These are phyloP conservation scores for Thozetella sp. DNA, from an alignment of 495 filamentous ascomycete genomes.

Conservation along the genomic window DNA sequence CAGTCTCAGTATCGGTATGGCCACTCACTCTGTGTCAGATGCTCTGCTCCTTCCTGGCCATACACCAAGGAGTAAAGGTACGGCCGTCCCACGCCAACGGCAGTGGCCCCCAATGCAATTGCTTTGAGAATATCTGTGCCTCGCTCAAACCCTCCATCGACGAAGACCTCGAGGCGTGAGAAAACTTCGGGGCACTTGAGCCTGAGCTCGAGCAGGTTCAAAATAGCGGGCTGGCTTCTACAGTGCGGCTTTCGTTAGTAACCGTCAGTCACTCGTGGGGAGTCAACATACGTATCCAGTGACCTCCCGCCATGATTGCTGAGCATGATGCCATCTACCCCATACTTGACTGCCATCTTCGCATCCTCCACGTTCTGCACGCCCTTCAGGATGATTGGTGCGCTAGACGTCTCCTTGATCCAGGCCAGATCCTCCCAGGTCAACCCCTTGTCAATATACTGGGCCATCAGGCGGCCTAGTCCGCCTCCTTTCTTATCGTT, in stretches of 20 bases:
- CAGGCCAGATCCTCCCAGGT: conserved; percentile 71
- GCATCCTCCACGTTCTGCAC: conserved; percentile 62
- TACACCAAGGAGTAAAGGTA: conserved; percentile 64
- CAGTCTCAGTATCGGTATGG: background rate
- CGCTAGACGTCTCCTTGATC: conserved; percentile 36
- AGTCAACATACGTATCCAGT: conserved; percentile 51
- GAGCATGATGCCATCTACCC: conserved; percentile 57
- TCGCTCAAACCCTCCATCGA: conserved; percentile 63
- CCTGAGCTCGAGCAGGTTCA: conserved; percentile 59
- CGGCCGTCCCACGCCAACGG: conserved; percentile 59
- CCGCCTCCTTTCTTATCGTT: conserved; percentile 74
- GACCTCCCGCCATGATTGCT: conserved; percentile 68
- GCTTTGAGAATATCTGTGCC: conserved; percentile 68
- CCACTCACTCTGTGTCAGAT: conserved; percentile 52
- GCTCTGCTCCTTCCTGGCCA: conserved; percentile 71
- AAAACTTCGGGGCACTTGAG: conserved; percentile 56
- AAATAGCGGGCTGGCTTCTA: conserved; percentile 47
- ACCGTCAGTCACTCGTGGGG: background rate
- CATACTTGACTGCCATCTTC: conserved; percentile 48
- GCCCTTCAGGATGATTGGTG: conserved; percentile 64
- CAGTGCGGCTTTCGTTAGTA: background rate
- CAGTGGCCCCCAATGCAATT: conserved; percentile 59
- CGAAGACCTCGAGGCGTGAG: conserved; percentile 55
- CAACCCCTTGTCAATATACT: conserved; percentile 69
- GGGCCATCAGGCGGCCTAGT: conserved; percentile 68